Evolutionary conservation across 1,284 basidiomycete species (phyloP).

Genomic region (Athelia psychrophila): DNA sequence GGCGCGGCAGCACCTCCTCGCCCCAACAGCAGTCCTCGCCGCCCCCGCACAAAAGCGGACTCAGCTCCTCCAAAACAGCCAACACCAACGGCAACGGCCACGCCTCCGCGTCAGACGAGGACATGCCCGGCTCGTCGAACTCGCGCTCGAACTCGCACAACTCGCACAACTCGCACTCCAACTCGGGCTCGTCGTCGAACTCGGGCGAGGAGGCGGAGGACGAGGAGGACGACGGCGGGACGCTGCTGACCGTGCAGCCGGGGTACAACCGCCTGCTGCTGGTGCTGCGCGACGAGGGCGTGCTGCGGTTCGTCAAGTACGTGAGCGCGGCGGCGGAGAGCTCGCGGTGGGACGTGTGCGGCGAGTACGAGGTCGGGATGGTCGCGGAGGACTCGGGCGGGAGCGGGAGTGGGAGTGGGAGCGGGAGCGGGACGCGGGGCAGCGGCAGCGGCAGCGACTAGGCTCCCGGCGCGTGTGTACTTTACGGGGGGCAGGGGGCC

Average conservation of each 20-base stretch:
- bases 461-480: too few species aligned
- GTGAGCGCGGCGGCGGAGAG: conserved; percentile 85
- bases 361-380: conserved; percentile 85
- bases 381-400: conserved; percentile 52
- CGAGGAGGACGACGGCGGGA: conserved; percentile 72
- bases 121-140: too few species aligned
- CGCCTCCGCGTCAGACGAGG: too few species aligned
- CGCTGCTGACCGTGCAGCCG: conserved; percentile 86
- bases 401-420: too few species aligned
- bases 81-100: conserved; percentile 26
- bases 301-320: conserved; percentile 94
- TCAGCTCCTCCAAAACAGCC: conserved; percentile 5
- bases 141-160: too few species aligned
- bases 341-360: conserved; percentile 88
- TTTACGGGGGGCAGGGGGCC: too few species aligned
- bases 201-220: conserved; percentile 27
- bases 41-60: conserved; percentile 18
- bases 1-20: conserved; percentile 5
- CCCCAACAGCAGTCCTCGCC: conserved; percentile 15
- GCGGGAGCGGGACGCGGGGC: too few species aligned
- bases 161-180: too few species aligned
- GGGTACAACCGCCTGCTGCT: conserved; percentile 90
- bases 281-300: conserved; percentile 89
- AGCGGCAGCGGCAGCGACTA: too few species aligned
- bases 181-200: too few species aligned